A percentile compares a stretch with the other conserved stretches of the same genome.
Conservation (phyloP, 345 rosid genomes). For the Euphorbia tirucalli region DNA sequence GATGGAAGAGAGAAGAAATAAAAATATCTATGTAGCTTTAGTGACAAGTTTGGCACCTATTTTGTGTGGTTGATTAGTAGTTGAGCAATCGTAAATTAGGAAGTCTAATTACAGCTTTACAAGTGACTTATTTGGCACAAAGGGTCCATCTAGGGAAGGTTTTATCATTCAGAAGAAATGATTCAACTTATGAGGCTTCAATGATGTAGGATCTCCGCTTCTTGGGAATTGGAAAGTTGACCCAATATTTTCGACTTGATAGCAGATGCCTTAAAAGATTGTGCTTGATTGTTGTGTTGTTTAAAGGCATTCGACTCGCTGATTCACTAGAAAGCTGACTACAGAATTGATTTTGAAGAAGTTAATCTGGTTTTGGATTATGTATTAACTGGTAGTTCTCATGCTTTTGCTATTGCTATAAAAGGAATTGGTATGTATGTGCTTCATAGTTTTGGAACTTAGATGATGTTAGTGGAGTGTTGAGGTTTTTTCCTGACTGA, state of each 20-base stretch:
- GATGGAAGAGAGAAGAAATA: too few species aligned
- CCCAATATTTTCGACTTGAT: neutral
- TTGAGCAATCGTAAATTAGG: too few species aligned
- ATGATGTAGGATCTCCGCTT: neutral
- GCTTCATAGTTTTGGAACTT: neutral
- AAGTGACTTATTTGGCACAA: too few species aligned
- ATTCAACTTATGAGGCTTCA: neutral
- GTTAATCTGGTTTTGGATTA: neutral
- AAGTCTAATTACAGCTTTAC: too few species aligned
- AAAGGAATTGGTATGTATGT: neutral
- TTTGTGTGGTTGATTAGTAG: too few species aligned
- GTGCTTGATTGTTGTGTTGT: neutral
- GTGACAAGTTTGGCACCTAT: too few species aligned
- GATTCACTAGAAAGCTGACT: neutral
- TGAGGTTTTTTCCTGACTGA: neutral
- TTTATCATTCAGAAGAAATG: too few species aligned
- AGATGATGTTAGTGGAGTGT: neutral
- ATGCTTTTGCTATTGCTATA: neutral
- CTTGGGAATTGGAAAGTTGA: conserved; percentile 1
- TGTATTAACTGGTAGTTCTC: neutral
- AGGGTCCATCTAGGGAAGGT: too few species aligned
- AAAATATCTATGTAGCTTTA: too few species aligned
- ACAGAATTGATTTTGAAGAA: neutral
- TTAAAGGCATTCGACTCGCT: neutral
- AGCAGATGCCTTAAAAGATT: neutral